Percentiles rank a stretch among this genome's conserved stretches.
phyloP scores from a whole-genome alignment of 2,329 filamentous ascomycete genomes.

The Sphaerulina populicola region DNA sequence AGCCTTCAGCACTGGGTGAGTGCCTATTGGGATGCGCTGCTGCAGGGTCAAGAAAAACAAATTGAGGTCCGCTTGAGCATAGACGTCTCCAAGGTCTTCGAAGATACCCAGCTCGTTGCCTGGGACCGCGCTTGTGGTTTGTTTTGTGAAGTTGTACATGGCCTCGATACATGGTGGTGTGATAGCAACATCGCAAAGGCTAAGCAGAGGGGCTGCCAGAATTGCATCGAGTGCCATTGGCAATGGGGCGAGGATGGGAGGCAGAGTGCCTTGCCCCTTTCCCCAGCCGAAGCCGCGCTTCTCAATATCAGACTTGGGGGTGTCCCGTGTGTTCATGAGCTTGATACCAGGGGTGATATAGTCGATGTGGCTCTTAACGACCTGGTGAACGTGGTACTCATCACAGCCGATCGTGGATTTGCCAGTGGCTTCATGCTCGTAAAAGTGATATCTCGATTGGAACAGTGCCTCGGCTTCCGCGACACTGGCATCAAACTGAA shows the following conservation, averaged over 20 bases:
- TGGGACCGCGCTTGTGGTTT: slow-evolving; percentile 32
- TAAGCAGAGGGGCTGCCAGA: slow-evolving; percentile 7
- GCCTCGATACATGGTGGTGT: slow-evolving; percentile 37
- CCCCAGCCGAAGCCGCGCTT: slow-evolving; percentile 18
- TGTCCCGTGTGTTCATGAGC: slow-evolving; percentile 26
- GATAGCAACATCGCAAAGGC: slow-evolving; percentile 25
- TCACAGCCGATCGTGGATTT: slow-evolving; percentile 35
- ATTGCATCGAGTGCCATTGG: slow-evolving; percentile 9
- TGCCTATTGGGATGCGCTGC: slow-evolving; percentile 19
- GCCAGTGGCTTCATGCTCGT: slow-evolving; percentile 50
- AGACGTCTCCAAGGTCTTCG: slow-evolving; percentile 38
- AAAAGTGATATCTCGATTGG: slow-evolving; percentile 49
- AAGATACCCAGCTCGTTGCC: slow-evolving; percentile 44
- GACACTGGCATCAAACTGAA: slow-evolving; percentile 38
- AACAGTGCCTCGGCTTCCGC: slow-evolving; percentile 35
- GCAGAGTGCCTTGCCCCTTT: slow-evolving; percentile 10
- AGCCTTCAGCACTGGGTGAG: slow-evolving; percentile 24
- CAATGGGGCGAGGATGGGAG: slow-evolving; percentile 14
- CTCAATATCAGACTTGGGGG: slow-evolving; percentile 14
- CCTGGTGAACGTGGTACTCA: slow-evolving; percentile 40
- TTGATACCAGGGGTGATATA: slow-evolving; percentile 50
- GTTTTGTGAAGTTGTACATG: slow-evolving; percentile 39
- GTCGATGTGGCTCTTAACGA: slow-evolving; percentile 45
- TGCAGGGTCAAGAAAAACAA: slow-evolving; percentile 40
- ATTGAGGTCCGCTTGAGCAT: slow-evolving; percentile 40